phyloP scores from a whole-genome alignment of 1,284 basidiomycete genomes.

The Cryptococcus sp. region DNA sequence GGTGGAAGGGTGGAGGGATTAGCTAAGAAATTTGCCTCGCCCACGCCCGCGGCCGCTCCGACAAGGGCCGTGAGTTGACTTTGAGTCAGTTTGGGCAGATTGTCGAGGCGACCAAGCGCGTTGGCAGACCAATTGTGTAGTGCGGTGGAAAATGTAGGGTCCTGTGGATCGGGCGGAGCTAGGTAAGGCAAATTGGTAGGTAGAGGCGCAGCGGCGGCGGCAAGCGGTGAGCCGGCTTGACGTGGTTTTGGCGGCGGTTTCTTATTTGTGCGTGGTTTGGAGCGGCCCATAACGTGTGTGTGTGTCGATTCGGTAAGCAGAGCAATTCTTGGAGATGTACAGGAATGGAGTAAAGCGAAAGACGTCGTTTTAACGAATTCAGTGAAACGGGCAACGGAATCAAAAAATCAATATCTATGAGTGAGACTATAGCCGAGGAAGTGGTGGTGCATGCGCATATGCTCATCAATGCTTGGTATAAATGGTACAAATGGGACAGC shows the following conservation, averaged over 20 bases:
- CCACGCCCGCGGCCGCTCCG: constrained; percentile 44
- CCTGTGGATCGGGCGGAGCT: constrained; percentile 19
- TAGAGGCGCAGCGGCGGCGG: not conserved
- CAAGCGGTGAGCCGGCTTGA: constrained; percentile 7
- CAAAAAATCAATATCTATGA: not conserved
- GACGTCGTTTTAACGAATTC: too few species aligned
- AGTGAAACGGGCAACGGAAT: not conserved
- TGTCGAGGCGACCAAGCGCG: constrained; percentile 37
- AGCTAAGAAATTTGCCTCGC: constrained; percentile 29
- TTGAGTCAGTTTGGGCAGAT: constrained; percentile 43
- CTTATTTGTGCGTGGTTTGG: constrained; percentile 48
- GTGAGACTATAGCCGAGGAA: too few species aligned
- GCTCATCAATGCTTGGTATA: not conserved
- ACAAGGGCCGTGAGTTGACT: constrained; percentile 44
- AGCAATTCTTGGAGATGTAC: not conserved
- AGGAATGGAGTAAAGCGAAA: not conserved
- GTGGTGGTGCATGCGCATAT: too few species aligned
- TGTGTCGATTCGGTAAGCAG: too few species aligned
- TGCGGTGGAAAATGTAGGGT: constrained; percentile 34
- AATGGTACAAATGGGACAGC: not conserved
- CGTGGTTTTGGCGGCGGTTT: constrained; percentile 34
- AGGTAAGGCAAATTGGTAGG: constrained; percentile 4
- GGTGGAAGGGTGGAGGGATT: constrained; percentile 15
- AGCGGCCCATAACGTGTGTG: constrained; percentile 42
- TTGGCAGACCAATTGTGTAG: constrained; percentile 45